phyloP scores from a whole-genome alignment of 2,329 filamentous ascomycete genomes.

The Colletotrichum endophyticum region DNA sequence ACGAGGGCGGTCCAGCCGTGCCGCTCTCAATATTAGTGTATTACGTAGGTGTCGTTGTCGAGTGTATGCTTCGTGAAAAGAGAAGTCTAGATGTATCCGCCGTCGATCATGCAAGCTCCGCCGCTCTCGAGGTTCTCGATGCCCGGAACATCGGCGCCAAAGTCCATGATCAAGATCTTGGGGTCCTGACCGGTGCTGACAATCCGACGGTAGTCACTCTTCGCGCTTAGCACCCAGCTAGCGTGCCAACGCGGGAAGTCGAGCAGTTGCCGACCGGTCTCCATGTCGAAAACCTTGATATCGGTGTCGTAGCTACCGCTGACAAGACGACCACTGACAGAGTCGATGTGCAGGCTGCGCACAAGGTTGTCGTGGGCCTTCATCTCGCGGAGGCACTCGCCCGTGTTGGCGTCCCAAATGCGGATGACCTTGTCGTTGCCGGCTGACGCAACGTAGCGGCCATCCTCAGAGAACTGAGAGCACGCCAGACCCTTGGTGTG shows the following conservation, averaged over 20 bases:
- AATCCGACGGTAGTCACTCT: slow-evolving; percentile 93
- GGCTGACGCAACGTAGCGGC: slow-evolving; percentile 89
- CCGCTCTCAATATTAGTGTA: slow-evolving; percentile 18
- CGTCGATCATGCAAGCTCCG: slow-evolving; percentile 22
- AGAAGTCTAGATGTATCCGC: slow-evolving; percentile 35
- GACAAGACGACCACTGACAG: slow-evolving; percentile 81
- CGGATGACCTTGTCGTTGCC: slow-evolving; percentile 96
- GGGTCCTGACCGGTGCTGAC: slow-evolving; percentile 95
- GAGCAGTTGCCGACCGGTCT: slow-evolving; percentile 76
- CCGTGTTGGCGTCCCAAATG: slow-evolving; percentile 93
- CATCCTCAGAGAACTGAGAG: slow-evolving; percentile 94
- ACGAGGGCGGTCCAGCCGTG: slow-evolving; percentile 18
- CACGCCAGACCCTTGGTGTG: slow-evolving; percentile 95
- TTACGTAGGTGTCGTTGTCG: slow-evolving; percentile 5
- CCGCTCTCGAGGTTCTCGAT: slow-evolving; percentile 63
- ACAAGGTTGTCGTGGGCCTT: slow-evolving; percentile 86
- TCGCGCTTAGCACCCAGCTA: slow-evolving; percentile 95
- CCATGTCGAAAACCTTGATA: slow-evolving; percentile 92
- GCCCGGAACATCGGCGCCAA: slow-evolving; percentile 67
- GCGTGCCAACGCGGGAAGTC: slow-evolving; percentile 95
- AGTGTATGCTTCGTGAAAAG: not conserved
- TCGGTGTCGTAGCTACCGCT: slow-evolving; percentile 95
- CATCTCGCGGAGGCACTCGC: slow-evolving; percentile 81
- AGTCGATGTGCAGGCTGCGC: slow-evolving; percentile 89
- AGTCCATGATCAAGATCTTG: slow-evolving; percentile 92